These are phyloP conservation scores for Pichia sp. DNA, from an alignment of 1,139 yeast genomes.

Conservation along the genomic window DNA sequence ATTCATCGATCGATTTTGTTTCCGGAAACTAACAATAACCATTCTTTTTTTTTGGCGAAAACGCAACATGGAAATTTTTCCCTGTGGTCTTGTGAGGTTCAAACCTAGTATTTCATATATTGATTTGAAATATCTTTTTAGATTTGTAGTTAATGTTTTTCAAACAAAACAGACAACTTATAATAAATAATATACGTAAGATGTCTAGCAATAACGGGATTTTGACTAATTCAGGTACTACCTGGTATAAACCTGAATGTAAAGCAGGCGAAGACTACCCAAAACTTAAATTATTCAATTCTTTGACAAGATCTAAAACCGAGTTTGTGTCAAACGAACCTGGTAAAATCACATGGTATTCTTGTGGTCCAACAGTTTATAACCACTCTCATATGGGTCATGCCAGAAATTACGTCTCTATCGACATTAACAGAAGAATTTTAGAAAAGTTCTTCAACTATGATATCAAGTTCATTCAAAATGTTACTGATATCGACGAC, in stretches of 20 bases:
- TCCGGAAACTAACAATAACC: too few species aligned
- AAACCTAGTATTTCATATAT: too few species aligned
- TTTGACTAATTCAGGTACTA: not conserved
- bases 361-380: slow-evolving; percentile 99
- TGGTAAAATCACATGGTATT: slow-evolving; percentile 82
- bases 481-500: slow-evolving; percentile 96
- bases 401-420: slow-evolving; percentile 92
- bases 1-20: too few species aligned
- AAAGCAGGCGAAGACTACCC: slow-evolving; percentile 11
- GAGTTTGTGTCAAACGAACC: slow-evolving; percentile 59
- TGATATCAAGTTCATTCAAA: slow-evolving; percentile 80
- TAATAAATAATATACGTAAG: too few species aligned
- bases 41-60: too few species aligned
- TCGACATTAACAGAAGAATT: slow-evolving; percentile 85
- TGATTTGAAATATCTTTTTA: too few species aligned
- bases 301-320: slow-evolving; percentile 75
- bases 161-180: too few species aligned
- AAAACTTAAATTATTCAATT: slow-evolving; percentile 52
- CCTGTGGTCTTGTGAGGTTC: too few species aligned
- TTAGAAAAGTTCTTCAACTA: slow-evolving; percentile 88
- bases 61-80: too few species aligned
- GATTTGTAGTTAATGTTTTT: too few species aligned
- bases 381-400: slow-evolving; percentile 99
- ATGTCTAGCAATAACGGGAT: too few species aligned
- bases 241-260: slow-evolving; percentile 23